A percentile compares a stretch with the other conserved stretches of the same genome.
phyloP scores from a whole-genome alignment of 140 eudicot genomes.

The Senecio squalidus region DNA sequence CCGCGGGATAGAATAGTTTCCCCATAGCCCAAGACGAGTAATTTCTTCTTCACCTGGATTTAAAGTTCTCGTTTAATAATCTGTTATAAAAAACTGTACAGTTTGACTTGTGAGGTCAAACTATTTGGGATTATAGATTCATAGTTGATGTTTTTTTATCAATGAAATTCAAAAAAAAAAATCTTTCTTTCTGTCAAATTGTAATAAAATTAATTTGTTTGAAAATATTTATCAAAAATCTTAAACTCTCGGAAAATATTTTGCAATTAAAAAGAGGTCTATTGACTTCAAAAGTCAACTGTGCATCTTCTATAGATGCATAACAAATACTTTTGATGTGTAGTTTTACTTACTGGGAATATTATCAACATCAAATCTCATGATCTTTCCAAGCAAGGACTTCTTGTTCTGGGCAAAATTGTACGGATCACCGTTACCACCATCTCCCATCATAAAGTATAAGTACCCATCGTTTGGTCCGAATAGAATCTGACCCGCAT shows the following conservation, averaged over 20 bases:
- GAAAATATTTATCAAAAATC: no score
- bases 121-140: not conserved
- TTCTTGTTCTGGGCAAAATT: constrained; percentile 79
- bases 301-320: no score
- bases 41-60: constrained; percentile 54
- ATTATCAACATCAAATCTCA: constrained; percentile 79
- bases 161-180: not conserved
- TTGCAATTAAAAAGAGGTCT: no score
- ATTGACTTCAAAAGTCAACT: no score
- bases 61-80: not conserved
- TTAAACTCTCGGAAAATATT: no score
- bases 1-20: constrained; percentile 77
- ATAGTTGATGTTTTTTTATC: not conserved
- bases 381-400: constrained; percentile 75
- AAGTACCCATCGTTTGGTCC: constrained; percentile 75
- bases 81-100: not conserved
- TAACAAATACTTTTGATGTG: no score
- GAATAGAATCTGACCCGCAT: constrained; percentile 79
- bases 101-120: constrained; percentile 17
- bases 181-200: no score
- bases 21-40: constrained; percentile 58
- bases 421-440: constrained; percentile 55
- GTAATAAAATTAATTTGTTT: no score
- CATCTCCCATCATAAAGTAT: constrained; percentile 82
- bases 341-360: constrained; percentile 56